Evolutionary conservation across 1,284 basidiomycete species (phyloP), one percentile per base, ranked within the genome.

Genomic region (Stygiomarasmius scandens): DNA sequence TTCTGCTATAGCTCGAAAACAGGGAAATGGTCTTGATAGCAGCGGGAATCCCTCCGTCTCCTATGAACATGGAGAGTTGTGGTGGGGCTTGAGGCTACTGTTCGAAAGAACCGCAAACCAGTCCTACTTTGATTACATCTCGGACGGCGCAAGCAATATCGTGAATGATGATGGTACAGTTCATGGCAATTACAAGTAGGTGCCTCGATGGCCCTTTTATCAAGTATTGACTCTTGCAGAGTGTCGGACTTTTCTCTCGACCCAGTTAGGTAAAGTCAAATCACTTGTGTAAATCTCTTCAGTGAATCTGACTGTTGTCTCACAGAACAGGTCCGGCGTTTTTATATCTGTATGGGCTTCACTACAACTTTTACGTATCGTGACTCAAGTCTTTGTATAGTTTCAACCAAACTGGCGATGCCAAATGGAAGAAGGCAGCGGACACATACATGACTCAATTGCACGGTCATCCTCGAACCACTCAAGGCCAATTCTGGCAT

Each of bases 401-500:
- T 20, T 73, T 70, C 61, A 60, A 72, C 20, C 55, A 69, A 54
- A 77, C 73, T 1, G 64, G 68, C 2, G 62, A 71, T 22, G 44
- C 64, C 19, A 77, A 77, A 60, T 78, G 72, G 64, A 77, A 74
- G 58, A 71, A 54, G 14, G 77, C 75, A 2, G 73, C 76, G 16
- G 72, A 75, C 54, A 71, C 61, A 2, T 76, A 69, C 63, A 68
- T 72, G n/a, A 56, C 55, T 11, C 78, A 78, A 61, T 68, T 78
- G n/a, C 62, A 75, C 59, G 64, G 61, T 4, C 76, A 78, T 58
- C 77, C 77, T 32, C 74, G 77, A 24, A 79, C 75, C 8, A 68
- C 67, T 0, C 67, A 78, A 61, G 77, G 77, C 6, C 76, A 78
- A 58, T 78, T 76, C 62, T 78, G 77, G 76, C 74, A 79, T 67